Evolutionary conservation across 805 yeast species (phyloP).

Genomic region (Pachysolen tannophilus): DNA sequence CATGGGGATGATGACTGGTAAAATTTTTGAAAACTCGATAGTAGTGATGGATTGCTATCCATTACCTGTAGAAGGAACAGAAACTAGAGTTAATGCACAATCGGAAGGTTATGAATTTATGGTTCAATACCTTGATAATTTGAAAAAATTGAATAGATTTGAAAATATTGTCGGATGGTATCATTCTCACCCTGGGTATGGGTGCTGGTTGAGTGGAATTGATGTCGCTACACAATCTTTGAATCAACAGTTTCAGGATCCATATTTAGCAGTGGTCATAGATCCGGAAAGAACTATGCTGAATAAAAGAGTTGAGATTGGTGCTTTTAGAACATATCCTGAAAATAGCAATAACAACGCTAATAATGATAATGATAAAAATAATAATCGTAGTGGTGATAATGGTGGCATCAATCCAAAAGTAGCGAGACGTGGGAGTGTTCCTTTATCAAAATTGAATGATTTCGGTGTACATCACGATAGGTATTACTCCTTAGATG

Average conservation of each 20-base stretch:
- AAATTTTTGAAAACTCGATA: slow-evolving; percentile 44
- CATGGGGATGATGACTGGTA: slow-evolving; percentile 93
- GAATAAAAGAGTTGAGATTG: slow-evolving; percentile 69
- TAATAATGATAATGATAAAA: not conserved
- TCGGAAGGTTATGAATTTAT: slow-evolving; percentile 92
- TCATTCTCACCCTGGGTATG: slow-evolving; percentile 95
- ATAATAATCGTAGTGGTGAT: no score
- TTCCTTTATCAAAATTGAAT: slow-evolving; percentile 45
- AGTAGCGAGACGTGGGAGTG: slow-evolving; percentile 13
- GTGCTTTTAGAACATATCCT: slow-evolving; percentile 75
- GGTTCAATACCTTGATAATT: slow-evolving; percentile 68
- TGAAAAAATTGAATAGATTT: slow-evolving; percentile 26
- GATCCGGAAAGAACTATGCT: slow-evolving; percentile 68
- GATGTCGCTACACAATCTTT: slow-evolving; percentile 85
- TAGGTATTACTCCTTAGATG: slow-evolving; percentile 57
- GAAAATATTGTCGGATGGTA: slow-evolving; percentile 94
- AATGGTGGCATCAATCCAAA: no score
- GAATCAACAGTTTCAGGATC: slow-evolving; percentile 87
- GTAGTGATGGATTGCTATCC: slow-evolving; percentile 77
- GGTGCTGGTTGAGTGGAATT: slow-evolving; percentile 91
- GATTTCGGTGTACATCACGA: slow-evolving; percentile 70
- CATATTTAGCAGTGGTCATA: slow-evolving; percentile 80
- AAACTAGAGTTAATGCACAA: slow-evolving; percentile 90
- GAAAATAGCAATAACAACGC: slow-evolving; percentile 22
- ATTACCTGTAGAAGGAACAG: slow-evolving; percentile 93